Evolutionary conservation across 306 rosid species (phyloP), one percentile per base, ranked within the genome.

Genomic region (Acacia melanoxylon): DNA sequence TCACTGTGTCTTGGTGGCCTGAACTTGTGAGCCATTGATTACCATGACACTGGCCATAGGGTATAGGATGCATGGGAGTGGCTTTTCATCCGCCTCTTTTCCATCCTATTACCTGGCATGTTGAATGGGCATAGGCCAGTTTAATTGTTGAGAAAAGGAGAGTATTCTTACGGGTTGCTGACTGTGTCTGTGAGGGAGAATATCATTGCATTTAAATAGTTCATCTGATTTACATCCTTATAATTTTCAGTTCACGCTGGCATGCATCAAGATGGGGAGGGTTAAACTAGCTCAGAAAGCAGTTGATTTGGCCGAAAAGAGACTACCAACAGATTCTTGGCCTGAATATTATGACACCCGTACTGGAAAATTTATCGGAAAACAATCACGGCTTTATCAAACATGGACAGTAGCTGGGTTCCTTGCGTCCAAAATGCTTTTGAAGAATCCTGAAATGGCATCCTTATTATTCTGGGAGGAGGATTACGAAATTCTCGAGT

Each of bases 261-360:
- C 99, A 52, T 96, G 98, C 92, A 90, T 96, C 84, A 96, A 93
- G 89, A 93, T 96, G 98, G 94, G 91, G 62, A 87, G 91, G 81
- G 10, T 33, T 6, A 93, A 92, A n/a, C 81, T 92, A 68, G 99
- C 99, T 5, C 85, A 87, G 59, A 90, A 92, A 83, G 98, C 98
- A 5, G 85, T 91, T 77, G 89, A 82, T 48, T 76, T 89, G 87
- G 97, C 97, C 37, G 99, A 93, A 91, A 87, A 91, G 83, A 89
- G 97, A 83, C 88, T 96, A 52, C 87, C 87, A 45, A 7, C 27
- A 15, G 98, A 96, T 79, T 86, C 81, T 8, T 93, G 99, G 99
- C 98, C 99, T 14, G 99, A 96, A 84, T 96, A 96, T 75, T 96
- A 96, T 54, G 99, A 96, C 90, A 93, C 98, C 4, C 90, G 80